phyloP scores from a whole-genome alignment of 2,329 filamentous ascomycete genomes.

The Neonectria sp. region DNA sequence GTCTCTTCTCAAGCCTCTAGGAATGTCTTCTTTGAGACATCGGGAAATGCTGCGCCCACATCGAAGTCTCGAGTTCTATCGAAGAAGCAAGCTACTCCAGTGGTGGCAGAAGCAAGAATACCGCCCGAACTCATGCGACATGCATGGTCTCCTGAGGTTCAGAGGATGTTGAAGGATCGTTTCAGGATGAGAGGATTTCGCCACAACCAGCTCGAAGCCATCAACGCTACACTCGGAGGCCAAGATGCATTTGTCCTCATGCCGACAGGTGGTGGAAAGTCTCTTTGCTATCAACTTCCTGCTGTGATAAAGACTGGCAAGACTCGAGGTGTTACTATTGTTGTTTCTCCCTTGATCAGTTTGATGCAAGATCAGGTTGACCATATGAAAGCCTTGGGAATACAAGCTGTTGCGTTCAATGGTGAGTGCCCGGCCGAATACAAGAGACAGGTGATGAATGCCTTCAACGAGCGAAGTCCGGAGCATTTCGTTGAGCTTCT shows the following conservation, averaged over 20 bases:
- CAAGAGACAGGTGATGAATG: slow-evolving; percentile 76
- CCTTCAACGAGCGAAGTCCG: slow-evolving; percentile 73
- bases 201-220: slow-evolving; percentile 92
- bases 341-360: slow-evolving; percentile 94
- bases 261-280: slow-evolving; percentile 98
- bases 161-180: slow-evolving; percentile 81
- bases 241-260: slow-evolving; percentile 96
- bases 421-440: slow-evolving; percentile 77
- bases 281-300: slow-evolving; percentile 95
- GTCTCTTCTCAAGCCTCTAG: slow-evolving; percentile 49
- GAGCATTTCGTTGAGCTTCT: slow-evolving; percentile 88
- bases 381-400: slow-evolving; percentile 81
- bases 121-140: slow-evolving; percentile 73
- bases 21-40: slow-evolving; percentile 62
- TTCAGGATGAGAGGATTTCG: slow-evolving; percentile 92
- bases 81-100: slow-evolving; percentile 51
- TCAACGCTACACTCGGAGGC: slow-evolving; percentile 90
- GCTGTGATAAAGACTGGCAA: slow-evolving; percentile 86
- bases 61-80: slow-evolving; percentile 51
- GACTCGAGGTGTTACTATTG: slow-evolving; percentile 89
- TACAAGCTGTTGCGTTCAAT: slow-evolving; percentile 87
- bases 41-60: slow-evolving; percentile 59
- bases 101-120: slow-evolving; percentile 53
- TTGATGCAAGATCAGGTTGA: slow-evolving; percentile 97
- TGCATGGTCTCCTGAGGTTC: slow-evolving; percentile 90